A percentile compares a stretch with the other conserved stretches of the same genome.
Conservation (phyloP, 2,329 filamentous ascomycete species). For the Colletotrichum orchidophilum region DNA sequence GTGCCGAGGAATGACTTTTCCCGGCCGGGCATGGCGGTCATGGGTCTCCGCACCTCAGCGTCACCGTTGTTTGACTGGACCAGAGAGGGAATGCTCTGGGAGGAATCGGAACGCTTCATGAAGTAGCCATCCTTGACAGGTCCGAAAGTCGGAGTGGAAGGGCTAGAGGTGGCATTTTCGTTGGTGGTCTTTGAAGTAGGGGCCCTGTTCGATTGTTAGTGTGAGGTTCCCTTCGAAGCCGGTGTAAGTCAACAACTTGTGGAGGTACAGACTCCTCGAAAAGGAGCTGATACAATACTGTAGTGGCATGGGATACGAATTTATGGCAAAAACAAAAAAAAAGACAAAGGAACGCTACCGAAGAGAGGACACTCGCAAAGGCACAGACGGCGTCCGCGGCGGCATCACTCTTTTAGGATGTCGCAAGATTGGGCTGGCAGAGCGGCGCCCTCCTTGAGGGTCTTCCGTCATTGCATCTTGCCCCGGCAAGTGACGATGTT, state of each 20-base stretch:
- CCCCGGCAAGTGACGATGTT: slow-evolving; percentile 11
- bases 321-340: not conserved
- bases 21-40: slow-evolving; percentile 29
- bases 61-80: slow-evolving; percentile 14
- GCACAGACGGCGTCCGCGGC: slow-evolving; percentile 23
- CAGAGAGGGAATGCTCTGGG: slow-evolving; percentile 25
- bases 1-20: slow-evolving; percentile 18
- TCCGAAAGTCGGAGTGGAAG: slow-evolving; percentile 28
- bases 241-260: slow-evolving; percentile 9
- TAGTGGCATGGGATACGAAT: slow-evolving; percentile 13
- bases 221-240: not conserved
- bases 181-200: slow-evolving; percentile 28
- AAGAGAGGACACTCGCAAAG: slow-evolving; percentile 26
- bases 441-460: slow-evolving; percentile 30
- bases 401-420: slow-evolving; percentile 26
- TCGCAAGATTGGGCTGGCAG: slow-evolving; percentile 12
- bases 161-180: slow-evolving; percentile 26
- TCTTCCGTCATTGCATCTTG: slow-evolving; percentile 3
- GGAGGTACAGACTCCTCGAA: not conserved
- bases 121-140: slow-evolving; percentile 28
- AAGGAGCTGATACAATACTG: slow-evolving; percentile 22
- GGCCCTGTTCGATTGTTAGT: slow-evolving; percentile 20
- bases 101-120: slow-evolving; percentile 27
- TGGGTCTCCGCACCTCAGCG: slow-evolving; percentile 11
- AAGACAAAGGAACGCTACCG: slow-evolving; percentile 22